Evolutionary conservation across 768 basidiomycete species (phyloP), one percentile per base, ranked within the genome.

Genomic region (Nidularia pulvinata): DNA sequence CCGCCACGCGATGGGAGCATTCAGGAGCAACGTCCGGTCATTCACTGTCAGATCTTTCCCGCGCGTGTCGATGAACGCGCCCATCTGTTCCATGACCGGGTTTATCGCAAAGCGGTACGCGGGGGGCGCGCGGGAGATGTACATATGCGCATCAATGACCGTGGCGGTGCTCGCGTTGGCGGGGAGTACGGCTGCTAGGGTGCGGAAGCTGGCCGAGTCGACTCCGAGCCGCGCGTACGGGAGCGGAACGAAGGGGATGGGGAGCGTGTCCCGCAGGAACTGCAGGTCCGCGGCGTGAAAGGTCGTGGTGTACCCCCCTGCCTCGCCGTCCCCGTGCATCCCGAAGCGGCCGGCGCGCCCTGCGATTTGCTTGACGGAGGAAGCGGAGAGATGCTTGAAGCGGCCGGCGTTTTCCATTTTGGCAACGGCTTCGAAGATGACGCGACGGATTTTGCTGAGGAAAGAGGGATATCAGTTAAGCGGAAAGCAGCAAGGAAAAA

Each of bases 271-370:
- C 22, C 68, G 66, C 7, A 98, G 73, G 53, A 80, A 69, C 0
- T 78, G 76, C 9, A 97, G 75, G 64, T 95, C 91, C 1, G 71
- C 63, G 2, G 71, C 64, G 43, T 76, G 65, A n/a, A 96, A 65
- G 0, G 93, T 89, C 0, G 94, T 95, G 6, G 85, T 88, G 33
- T 79, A 76, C 22, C 95, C 94, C 6, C 79, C 82, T 1, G 79
- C 66, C 37, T 75, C 71, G 34, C 62, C 64, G 22, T 64, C 71
- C 32, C 57, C 59, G 39, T 87, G 84, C 43, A 90, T 67, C 2
- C 92, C 91, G 66, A 83, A 98, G 2, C 96, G 88, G 10, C 95
- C 96, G 0, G 96, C 95, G 39, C 96, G 83, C 5, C 95, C 95
- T 1, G 90, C 95, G 46, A 98, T 97, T 66, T 98, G 96, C 67